Conservation (phyloP, 1,284 basidiomycete species). For the Tilletia walkeri region DNA sequence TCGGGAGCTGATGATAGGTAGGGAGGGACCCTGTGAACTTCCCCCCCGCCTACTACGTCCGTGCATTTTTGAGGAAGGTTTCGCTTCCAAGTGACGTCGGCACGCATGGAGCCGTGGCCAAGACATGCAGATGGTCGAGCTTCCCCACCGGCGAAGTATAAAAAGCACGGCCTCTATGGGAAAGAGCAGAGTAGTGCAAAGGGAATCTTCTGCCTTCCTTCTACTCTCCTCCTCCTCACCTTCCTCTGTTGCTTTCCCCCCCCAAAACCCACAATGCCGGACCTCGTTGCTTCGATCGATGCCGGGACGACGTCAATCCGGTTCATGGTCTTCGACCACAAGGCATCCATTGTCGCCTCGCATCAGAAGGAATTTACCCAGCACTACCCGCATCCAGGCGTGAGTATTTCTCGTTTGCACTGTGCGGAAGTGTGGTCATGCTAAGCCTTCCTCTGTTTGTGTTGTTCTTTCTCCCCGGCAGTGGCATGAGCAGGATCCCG, state of each 20-base stretch:
- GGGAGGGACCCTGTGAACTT: too few species aligned
- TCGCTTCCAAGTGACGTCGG: too few species aligned
- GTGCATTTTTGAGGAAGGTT: too few species aligned
- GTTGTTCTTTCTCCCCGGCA: background rate
- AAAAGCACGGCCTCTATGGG: too few species aligned
- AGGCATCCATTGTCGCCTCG: conserved; percentile 81
- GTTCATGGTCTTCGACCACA: conserved; percentile 88
- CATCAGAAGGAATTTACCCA: conserved; percentile 66
- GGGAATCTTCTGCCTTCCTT: too few species aligned
- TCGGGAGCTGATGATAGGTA: too few species aligned
- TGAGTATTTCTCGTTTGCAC: background rate
- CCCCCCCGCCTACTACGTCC: too few species aligned
- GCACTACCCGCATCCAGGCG: conserved; percentile 53
- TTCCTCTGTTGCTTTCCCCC: background rate
- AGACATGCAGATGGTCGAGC: too few species aligned
- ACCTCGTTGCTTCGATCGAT: conserved; percentile 29
- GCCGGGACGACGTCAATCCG: conserved; percentile 71
- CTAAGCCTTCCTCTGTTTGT: conserved; percentile 44
- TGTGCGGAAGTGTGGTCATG: conserved; percentile 46
- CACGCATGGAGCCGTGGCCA: too few species aligned
- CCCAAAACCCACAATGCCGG: background rate
- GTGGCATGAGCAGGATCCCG: conserved; percentile 94
- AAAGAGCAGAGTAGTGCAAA: too few species aligned
- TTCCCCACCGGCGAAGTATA: too few species aligned
- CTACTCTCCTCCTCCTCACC: background rate